Conservation (phyloP, 192 early-diverging fungal genomes). For the Coemansia sp. region DNA sequence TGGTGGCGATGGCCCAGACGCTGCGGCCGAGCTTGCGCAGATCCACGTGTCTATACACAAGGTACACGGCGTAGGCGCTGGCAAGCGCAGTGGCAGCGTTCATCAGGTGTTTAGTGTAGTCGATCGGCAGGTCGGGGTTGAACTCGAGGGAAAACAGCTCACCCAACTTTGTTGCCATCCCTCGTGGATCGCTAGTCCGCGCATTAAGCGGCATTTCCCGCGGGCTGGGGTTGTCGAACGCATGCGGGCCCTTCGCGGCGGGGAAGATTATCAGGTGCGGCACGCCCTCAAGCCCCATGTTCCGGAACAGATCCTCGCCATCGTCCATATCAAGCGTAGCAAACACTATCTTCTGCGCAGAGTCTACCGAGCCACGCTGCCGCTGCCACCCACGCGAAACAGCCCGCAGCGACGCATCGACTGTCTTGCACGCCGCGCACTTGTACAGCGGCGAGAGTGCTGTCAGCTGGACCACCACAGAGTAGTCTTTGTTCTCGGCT, state of each 20-base stretch:
- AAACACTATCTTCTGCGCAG: conserved; percentile 28
- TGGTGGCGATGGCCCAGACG: conserved; percentile 31
- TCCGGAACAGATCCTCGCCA: conserved; percentile 50
- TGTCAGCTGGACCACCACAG: conserved; percentile 54
- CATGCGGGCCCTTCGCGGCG: conserved; percentile 30
- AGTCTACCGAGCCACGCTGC: conserved; percentile 10
- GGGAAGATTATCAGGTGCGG: conserved; percentile 53
- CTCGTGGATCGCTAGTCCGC: conserved; percentile 14
- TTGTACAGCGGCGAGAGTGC: conserved; percentile 51
- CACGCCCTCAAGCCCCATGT: conserved; percentile 50
- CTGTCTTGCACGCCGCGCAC: conserved; percentile 33
- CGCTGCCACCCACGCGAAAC: conserved; percentile 48
- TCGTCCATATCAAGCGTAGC: conserved; percentile 50
- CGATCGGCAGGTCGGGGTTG: conserved; percentile 30
- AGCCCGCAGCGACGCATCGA: conserved; percentile 38
- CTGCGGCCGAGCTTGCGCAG: conserved; percentile 37
- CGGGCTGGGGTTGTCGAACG: conserved; percentile 35
- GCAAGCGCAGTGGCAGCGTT: conserved; percentile 10
- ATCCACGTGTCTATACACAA: conserved; percentile 32
- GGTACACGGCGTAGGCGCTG: conserved; percentile 11
- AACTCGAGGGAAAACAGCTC: conserved; percentile 39
- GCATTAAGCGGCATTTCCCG: conserved; percentile 38
- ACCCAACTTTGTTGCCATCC: conserved; percentile 42
- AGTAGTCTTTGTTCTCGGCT: conserved; percentile 39
- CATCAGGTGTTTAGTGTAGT: conserved; percentile 28